Percentiles rank a stretch among this genome's conserved stretches.
phyloP scores from a whole-genome alignment of 176 grass and related monocot genomes.

The Eleusine coracana region DNA sequence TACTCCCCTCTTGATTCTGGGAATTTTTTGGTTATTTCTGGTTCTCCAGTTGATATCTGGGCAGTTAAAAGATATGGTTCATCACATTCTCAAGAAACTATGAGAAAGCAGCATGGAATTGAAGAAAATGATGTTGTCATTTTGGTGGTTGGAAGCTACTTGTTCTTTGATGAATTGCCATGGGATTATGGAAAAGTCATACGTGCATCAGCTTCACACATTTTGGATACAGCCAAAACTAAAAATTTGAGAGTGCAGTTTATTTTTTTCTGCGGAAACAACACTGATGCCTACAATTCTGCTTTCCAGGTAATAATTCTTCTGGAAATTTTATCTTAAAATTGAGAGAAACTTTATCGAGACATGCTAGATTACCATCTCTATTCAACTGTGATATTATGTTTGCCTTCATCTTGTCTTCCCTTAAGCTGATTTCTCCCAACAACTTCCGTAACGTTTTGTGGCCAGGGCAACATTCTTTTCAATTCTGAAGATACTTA shows the following conservation, averaged over 20 bases:
- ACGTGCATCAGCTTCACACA: conserved; percentile 58
- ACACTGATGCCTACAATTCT: conserved; percentile 59
- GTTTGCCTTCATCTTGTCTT: neutral
- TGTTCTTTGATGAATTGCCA: conserved; percentile 80
- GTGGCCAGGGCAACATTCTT: conserved; percentile 2
- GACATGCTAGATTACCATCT: neutral
- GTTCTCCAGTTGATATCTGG: conserved; percentile 71
- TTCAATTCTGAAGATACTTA: conserved; percentile 2
- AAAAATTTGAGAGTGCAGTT: conserved; percentile 61
- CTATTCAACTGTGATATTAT: neutral
- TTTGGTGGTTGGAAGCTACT: conserved; percentile 79
- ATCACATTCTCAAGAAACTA: conserved; percentile 53
- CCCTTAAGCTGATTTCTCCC: conserved; percentile 1
- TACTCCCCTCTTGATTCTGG: conserved; percentile 72
- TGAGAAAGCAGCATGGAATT: conserved; percentile 66
- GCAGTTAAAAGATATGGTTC: conserved; percentile 53
- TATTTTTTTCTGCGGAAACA: conserved; percentile 83
- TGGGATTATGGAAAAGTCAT: conserved; percentile 72
- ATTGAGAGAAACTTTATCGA: neutral
- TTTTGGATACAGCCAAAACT: conserved; percentile 59
- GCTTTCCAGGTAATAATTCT: conserved; percentile 70
- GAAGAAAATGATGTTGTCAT: conserved; percentile 66
- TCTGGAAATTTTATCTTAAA: conserved; percentile 17
- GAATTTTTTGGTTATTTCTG: conserved; percentile 94
- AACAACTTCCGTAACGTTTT: conserved; percentile 5